Base-by-base conservation (phyloP, 768 basidiomycete genomes). In the Rhizopogon vesiculosus region DNA sequence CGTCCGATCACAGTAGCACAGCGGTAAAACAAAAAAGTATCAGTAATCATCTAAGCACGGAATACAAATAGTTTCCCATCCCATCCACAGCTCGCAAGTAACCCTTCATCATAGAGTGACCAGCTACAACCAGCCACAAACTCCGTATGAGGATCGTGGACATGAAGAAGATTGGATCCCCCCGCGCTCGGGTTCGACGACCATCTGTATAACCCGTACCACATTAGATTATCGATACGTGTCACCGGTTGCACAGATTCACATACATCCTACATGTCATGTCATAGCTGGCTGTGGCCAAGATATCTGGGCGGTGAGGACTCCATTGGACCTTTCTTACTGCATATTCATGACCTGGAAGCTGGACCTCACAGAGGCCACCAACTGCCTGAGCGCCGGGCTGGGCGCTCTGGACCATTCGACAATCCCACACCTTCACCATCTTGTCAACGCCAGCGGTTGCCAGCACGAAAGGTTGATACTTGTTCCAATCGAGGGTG, bases 191-290 rank as follows among this genome's bases (percentile, higher is more conserved):
- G 81, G 45, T 71, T 74, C n/a, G 86, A 86, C 57, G 83, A 82
- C 92, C 92, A 94, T 61, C 92, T 90, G 57, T 8, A 56, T 39
- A 52, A 22, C 41, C 33, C 46, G 35, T 22, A 38, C 19, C 8
- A 16, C 7, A 44, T 52, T 38, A 12, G n/a, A 10, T 25, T 45
- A 61, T 43, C 56, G 41, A 7, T 18, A 16, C 19, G 29, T 38
- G 16, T 45, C n/a, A 45, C 53, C 18, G 45, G 50, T 39, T 42
- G 55, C 19, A 42, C n/a, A 42, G 57, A 51, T 49, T 10, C 31
- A 80, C 87, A 67, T 76, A 97, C 89, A 95, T 78, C 68, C 92
- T 78, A 70, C 89, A 93, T 1, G 93, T 93, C 96, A 98, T 98
- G 66, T 98, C 96, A 72, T 98, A 95, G 64, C 89, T 87, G 40